Conservation (phyloP, 148 eudicot genomes). For the Rhododendron vialii region DNA sequence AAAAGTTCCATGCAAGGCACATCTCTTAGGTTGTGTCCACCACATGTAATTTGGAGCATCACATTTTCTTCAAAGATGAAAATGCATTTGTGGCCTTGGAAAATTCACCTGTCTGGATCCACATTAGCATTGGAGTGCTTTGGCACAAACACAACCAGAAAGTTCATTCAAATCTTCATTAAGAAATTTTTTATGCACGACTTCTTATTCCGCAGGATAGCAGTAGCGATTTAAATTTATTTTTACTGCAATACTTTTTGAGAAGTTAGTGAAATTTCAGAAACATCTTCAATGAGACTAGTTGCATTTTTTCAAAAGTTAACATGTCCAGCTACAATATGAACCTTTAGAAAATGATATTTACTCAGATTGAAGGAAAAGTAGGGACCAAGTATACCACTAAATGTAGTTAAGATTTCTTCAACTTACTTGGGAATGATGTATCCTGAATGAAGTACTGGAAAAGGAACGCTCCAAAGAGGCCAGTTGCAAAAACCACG, state of each 20-base stretch:
- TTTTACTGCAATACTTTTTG: not conserved
- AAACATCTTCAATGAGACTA: not conserved
- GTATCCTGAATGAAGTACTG: slow-evolving; percentile 64
- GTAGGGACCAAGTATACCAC: not conserved
- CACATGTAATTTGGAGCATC: not conserved
- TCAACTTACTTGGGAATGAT: slow-evolving; percentile 77
- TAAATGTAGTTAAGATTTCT: not conserved
- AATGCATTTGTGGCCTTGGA: not conserved
- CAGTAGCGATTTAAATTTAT: too few relatives aligned
- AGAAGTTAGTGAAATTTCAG: not conserved
- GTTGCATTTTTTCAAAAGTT: not conserved
- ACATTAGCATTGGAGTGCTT: not conserved
- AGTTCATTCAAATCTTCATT: slow-evolving; percentile 4
- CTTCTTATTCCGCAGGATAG: not conserved
- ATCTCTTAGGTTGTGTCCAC: not conserved
- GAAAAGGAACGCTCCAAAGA: slow-evolving; percentile 74
- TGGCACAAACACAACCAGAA: not conserved
- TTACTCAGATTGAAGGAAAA: not conserved
- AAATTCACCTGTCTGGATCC: not conserved
- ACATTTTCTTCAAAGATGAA: not conserved
- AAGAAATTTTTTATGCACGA: not conserved
- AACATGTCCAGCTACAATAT: not conserved
- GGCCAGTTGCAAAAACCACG: slow-evolving; percentile 68
- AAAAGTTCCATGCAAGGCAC: not conserved
- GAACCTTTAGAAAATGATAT: not conserved